Conservation (phyloP, 1,284 basidiomycete genomes). For the Sporisorium graminicola region DNA sequence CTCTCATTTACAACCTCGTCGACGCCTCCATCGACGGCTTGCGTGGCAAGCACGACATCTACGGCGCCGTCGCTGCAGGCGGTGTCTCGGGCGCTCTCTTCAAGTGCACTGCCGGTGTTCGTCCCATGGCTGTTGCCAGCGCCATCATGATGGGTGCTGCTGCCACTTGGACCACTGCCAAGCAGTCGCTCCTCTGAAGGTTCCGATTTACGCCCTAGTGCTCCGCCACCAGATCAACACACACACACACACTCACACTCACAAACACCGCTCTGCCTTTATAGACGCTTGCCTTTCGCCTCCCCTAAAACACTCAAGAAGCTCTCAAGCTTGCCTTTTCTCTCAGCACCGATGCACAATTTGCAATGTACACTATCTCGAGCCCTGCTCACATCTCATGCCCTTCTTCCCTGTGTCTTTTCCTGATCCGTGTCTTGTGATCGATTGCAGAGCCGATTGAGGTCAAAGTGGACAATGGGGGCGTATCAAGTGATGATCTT, state of each 20-base stretch:
- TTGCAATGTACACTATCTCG: conserved; percentile 42
- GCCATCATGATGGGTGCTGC: conserved; percentile 88
- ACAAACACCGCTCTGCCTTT: conserved; percentile 43
- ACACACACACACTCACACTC: no score
- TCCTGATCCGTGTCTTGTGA: not conserved
- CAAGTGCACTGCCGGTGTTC: conserved; percentile 93
- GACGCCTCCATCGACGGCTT: conserved; percentile 91
- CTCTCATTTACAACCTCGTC: conserved; percentile 94
- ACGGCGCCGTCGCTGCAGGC: conserved; percentile 91
- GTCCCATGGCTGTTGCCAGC: conserved; percentile 87
- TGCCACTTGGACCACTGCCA: conserved; percentile 81
- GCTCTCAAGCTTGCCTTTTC: not conserved
- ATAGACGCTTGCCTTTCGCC: conserved; percentile 12
- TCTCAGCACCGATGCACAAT: conserved; percentile 5
- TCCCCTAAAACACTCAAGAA: not conserved
- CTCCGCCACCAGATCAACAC: not conserved
- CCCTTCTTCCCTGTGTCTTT: not conserved
- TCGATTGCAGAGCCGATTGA: not conserved
- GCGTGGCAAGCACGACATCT: conserved; percentile 90
- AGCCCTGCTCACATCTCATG: conserved; percentile 21
- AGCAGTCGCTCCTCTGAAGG: conserved; percentile 40
- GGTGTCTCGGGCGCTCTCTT: conserved; percentile 90
- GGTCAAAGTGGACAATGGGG: not conserved
- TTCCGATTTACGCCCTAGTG: no score
- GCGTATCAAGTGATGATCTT: conserved; percentile 54